phyloP scores from a whole-genome alignment of 306 rosid species.

The Psophocarpus tetragonolobus region DNA sequence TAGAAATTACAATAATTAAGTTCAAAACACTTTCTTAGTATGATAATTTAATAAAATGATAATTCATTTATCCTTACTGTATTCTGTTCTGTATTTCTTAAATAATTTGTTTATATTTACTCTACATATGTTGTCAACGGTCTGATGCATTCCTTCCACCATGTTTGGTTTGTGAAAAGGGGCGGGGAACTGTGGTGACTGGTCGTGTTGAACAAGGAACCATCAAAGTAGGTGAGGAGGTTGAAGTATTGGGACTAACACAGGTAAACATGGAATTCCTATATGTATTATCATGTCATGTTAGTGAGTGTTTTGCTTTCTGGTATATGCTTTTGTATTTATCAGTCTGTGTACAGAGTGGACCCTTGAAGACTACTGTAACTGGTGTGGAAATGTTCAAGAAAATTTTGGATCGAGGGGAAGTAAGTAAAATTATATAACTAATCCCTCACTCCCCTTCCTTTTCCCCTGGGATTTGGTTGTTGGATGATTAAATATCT shows the following conservation, averaged over 20 bases:
- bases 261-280: conserved; percentile 46
- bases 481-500: conserved; percentile 34
- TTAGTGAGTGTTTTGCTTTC: conserved; percentile 5
- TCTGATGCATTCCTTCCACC: background rate
- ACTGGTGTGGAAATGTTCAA: conserved; percentile 95
- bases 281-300: conserved; percentile 21
- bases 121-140: background rate
- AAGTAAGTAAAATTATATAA: conserved; percentile 60
- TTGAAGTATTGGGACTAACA: conserved; percentile 76
- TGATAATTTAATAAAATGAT: background rate
- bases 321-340: conserved; percentile 24
- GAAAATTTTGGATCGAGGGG: conserved; percentile 77
- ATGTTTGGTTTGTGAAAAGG: conserved; percentile 47
- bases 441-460: background rate
- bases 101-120: background rate
- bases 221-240: conserved; percentile 91
- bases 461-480: background rate
- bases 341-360: conserved; percentile 45
- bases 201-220: conserved; percentile 94
- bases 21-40: background rate
- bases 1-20: background rate
- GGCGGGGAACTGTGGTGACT: conserved; percentile 96
- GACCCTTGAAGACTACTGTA: conserved; percentile 75
- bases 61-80: background rate
- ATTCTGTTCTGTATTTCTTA: background rate